Evolutionary conservation across 1,284 basidiomycete species (phyloP).

Genomic region (Erythrobasidium hasegawianum): DNA sequence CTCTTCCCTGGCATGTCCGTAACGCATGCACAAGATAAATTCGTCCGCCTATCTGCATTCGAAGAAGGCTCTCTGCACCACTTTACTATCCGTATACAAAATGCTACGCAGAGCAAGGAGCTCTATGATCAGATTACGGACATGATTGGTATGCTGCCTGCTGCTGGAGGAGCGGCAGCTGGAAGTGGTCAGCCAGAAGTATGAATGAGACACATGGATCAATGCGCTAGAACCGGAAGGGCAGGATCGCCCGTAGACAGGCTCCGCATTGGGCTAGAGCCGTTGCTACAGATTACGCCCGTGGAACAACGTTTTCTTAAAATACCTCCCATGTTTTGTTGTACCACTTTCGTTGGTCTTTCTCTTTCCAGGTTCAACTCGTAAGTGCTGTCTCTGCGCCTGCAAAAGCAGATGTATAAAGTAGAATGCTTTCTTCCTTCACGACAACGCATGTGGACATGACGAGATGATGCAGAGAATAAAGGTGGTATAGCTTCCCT

Average conservation of each 20-base stretch:
- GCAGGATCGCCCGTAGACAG: no score
- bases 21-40: constrained; percentile 43
- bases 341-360: no score
- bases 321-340: no score
- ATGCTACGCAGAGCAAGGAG: constrained; percentile 19
- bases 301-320: no score
- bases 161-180: neutral
- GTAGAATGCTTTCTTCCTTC: neutral
- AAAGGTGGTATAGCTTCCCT: neutral
- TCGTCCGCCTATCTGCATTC: constrained; percentile 43
- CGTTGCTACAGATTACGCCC: no score
- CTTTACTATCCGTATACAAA: constrained; percentile 26
- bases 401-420: neutral
- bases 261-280: no score
- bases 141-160: constrained; percentile 16
- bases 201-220: no score
- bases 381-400: no score
- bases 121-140: constrained; percentile 22
- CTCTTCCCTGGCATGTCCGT: constrained; percentile 43
- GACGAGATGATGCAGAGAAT: neutral
- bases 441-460: no score
- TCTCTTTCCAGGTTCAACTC: no score
- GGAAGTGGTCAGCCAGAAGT: neutral
- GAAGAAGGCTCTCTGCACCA: constrained; percentile 36
- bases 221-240: no score